Percentiles rank a stretch among this genome's conserved stretches.
phyloP scores from a whole-genome alignment of 2,329 filamentous ascomycete species.

The Thielaviopsis populi region DNA sequence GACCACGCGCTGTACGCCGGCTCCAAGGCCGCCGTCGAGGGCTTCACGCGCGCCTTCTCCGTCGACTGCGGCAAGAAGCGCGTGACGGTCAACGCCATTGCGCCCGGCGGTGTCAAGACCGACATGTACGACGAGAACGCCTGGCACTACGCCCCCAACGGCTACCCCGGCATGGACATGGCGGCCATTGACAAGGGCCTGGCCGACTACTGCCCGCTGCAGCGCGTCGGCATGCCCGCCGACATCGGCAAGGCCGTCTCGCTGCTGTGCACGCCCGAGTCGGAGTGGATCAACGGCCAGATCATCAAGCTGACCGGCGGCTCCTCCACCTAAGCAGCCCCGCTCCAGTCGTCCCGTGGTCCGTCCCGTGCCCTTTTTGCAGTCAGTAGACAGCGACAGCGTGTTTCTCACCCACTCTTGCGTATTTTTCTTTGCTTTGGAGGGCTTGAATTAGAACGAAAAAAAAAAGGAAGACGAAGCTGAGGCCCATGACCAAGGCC shows the following conservation, averaged over 20 bases:
- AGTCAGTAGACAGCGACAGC: not conserved
- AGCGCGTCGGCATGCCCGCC: constrained; percentile 40
- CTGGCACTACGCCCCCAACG: constrained; percentile 48
- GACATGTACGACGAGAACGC: constrained; percentile 64
- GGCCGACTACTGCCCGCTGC: constrained; percentile 42
- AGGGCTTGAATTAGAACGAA: not conserved
- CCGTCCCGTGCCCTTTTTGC: not conserved
- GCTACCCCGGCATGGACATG: constrained; percentile 34
- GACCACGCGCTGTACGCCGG: constrained; percentile 60
- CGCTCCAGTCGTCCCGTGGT: not conserved
- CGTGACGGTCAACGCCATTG: constrained; percentile 59
- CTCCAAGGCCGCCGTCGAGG: constrained; percentile 57
- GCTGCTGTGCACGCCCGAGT: constrained; percentile 40
- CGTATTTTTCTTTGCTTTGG: not conserved
- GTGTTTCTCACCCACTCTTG: not conserved
- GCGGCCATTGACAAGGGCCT: constrained; percentile 41
- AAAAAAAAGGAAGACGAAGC: not conserved
- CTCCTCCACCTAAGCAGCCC: constrained; percentile 20
- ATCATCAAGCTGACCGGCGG: constrained; percentile 29
- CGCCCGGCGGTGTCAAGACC: constrained; percentile 57
- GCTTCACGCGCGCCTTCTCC: constrained; percentile 55
- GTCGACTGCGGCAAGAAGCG: constrained; percentile 54
- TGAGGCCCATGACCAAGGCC: not conserved
- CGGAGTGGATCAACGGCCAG: constrained; percentile 48
- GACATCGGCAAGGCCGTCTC: constrained; percentile 45